phyloP scores from a whole-genome alignment of 108 stramenopile genomes.

The Cyclostephanos tholiformis region DNA sequence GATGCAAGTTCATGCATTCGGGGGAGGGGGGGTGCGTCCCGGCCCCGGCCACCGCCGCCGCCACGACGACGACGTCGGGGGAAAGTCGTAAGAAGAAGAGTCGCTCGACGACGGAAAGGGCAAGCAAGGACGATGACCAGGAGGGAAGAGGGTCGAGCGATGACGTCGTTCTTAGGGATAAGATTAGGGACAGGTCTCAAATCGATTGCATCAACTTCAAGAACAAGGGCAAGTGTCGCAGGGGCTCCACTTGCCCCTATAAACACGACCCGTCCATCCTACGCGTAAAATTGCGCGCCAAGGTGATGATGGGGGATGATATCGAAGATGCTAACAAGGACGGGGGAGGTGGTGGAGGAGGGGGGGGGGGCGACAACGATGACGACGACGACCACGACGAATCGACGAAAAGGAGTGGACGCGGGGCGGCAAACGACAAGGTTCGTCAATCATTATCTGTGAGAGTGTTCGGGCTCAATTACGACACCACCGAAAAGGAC shows the following conservation, averaged over 20 bases:
- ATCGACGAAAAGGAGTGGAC: neutral
- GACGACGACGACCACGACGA: neutral
- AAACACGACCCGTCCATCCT: slow-evolving; percentile 68
- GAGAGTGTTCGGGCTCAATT: slow-evolving; percentile 75
- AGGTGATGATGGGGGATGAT: slow-evolving; percentile 21
- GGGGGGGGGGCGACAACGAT: neutral
- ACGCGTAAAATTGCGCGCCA: slow-evolving; percentile 45
- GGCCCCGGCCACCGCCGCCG: neutral
- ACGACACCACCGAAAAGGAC: slow-evolving; percentile 70
- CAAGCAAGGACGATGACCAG: slow-evolving; percentile 40
- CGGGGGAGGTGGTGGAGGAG: slow-evolving; percentile 6
- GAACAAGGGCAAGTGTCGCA: slow-evolving; percentile 82
- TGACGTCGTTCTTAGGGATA: neutral
- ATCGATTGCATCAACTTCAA: slow-evolving; percentile 84
- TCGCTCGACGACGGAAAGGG: slow-evolving; percentile 75
- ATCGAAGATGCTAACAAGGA: slow-evolving; percentile 44
- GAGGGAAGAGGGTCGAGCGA: slow-evolving; percentile 2
- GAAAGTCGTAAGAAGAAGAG: slow-evolving; percentile 46
- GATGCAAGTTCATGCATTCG: slow-evolving; percentile 74
- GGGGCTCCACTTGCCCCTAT: slow-evolving; percentile 66
- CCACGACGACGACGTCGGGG: neutral
- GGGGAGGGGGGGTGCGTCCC: slow-evolving; percentile 64
- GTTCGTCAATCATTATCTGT: neutral
- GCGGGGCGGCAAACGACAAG: neutral
- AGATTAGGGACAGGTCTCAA: slow-evolving; percentile 20